A percentile compares a stretch with the other conserved stretches of the same genome.
These are phyloP conservation scores for Russula emetica DNA, from an alignment of 768 basidiomycete species.

Conservation along the genomic window DNA sequence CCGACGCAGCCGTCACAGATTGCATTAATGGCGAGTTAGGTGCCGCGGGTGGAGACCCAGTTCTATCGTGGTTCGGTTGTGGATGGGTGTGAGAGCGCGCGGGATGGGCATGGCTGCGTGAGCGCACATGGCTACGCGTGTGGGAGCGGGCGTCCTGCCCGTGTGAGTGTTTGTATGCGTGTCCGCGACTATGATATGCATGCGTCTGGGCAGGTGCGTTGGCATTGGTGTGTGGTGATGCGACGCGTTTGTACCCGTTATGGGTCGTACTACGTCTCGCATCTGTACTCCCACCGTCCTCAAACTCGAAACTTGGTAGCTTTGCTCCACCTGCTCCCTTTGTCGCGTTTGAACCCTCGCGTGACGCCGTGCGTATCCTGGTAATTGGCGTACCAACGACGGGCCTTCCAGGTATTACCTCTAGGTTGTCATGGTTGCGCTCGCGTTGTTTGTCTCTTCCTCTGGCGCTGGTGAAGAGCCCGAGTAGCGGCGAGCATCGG, in stretches of 20 bases:
- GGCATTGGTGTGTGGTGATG: neutral
- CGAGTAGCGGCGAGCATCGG: slow-evolving; percentile 37
- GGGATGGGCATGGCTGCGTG: slow-evolving; percentile 15
- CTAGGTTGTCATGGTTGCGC: neutral
- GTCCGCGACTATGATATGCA: slow-evolving; percentile 3
- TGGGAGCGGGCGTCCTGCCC: slow-evolving; percentile 15
- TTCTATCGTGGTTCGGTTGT: neutral
- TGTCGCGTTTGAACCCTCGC: slow-evolving; percentile 13
- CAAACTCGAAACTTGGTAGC: slow-evolving; percentile 23
- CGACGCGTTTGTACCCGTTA: slow-evolving; percentile 12
- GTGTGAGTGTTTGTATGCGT: slow-evolving; percentile 11
- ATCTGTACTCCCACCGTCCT: slow-evolving; percentile 5
- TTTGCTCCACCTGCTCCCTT: slow-evolving; percentile 1
- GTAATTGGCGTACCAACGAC: slow-evolving; percentile 24
- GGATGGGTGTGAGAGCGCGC: slow-evolving; percentile 24
- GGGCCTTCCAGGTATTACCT: slow-evolving; percentile 5
- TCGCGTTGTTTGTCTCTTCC: slow-evolving; percentile 22
- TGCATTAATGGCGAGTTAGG: slow-evolving; percentile 13
- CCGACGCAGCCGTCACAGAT: slow-evolving; percentile 18
- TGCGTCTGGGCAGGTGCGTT: slow-evolving; percentile 5
- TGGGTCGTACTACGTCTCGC: slow-evolving; percentile 22
- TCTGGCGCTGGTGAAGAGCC: slow-evolving; percentile 30
- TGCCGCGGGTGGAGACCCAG: slow-evolving; percentile 6
- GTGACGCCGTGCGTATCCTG: slow-evolving; percentile 26
- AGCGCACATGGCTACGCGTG: slow-evolving; percentile 11